A percentile compares a stretch with the other conserved stretches of the same genome.
Evolutionary conservation across 306 rosid species (phyloP).

Genomic region (Corylus avellana): DNA sequence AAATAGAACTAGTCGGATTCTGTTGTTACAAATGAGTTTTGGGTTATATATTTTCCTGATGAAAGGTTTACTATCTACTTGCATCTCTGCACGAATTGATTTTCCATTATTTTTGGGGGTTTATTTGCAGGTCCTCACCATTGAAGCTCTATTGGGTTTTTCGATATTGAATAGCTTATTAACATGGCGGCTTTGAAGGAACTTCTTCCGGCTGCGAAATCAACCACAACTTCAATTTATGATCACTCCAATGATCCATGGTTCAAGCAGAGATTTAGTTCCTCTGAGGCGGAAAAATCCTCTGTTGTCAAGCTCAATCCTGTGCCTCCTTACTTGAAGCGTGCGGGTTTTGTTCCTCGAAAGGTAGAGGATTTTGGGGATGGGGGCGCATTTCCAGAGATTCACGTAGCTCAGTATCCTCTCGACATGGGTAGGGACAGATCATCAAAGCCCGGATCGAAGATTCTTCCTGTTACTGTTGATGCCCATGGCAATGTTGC

Average conservation of each 20-base stretch:
- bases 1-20: neutral
- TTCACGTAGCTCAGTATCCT: conserved; percentile 88
- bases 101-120: neutral
- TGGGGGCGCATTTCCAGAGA: conserved; percentile 93
- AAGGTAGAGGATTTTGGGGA: conserved; percentile 83
- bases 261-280: conserved; percentile 77
- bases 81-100: neutral
- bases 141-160: neutral
- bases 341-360: conserved; percentile 80
- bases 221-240: conserved; percentile 58
- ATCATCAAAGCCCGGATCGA: conserved; percentile 54
- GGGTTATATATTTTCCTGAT: neutral
- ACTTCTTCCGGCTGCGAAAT: conserved; percentile 65
- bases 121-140: neutral
- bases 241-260: conserved; percentile 89
- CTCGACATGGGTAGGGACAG: conserved; percentile 81
- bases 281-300: conserved; percentile 59
- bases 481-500: conserved; percentile 84
- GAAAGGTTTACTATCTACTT: neutral
- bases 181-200: conserved; percentile 73
- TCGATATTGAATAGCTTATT: neutral
- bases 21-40: too few relatives aligned
- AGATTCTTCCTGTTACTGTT: conserved; percentile 77
- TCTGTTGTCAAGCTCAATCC: conserved; percentile 47
- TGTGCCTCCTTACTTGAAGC: conserved; percentile 71